These are phyloP conservation scores for Pholiota conissans DNA, from an alignment of 768 basidiomycete genomes.

Conservation along the genomic window DNA sequence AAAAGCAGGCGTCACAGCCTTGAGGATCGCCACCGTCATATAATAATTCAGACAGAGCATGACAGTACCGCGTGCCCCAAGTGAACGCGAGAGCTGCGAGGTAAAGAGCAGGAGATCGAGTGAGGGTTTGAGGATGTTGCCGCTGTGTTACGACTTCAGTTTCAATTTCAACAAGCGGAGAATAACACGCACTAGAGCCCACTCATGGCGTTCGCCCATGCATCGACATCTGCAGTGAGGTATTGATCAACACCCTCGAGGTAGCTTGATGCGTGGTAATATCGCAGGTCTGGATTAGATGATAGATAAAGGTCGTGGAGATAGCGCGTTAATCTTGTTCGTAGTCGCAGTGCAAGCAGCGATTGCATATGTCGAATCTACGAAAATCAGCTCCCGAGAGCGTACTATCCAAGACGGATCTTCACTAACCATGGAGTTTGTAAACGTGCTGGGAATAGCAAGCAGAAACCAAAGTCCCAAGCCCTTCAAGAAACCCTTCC, in stretches of 20 bases:
- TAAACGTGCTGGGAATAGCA: constrained; percentile 92
- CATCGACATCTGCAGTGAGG: constrained; percentile 88
- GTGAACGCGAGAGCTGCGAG: constrained; percentile 81
- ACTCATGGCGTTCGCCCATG: constrained; percentile 84
- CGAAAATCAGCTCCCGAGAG: not conserved
- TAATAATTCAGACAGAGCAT: constrained; percentile 85
- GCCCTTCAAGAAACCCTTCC: constrained; percentile 78
- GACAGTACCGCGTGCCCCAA: constrained; percentile 82
- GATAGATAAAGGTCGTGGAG: constrained; percentile 91
- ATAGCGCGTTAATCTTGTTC: constrained; percentile 88
- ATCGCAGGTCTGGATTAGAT: constrained; percentile 66
- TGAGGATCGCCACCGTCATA: constrained; percentile 78
- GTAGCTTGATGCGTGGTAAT: constrained; percentile 52
- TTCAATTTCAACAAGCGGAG: not conserved
- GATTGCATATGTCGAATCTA: constrained; percentile 90
- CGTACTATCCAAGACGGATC: not conserved
- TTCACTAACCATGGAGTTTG: constrained; percentile 82
- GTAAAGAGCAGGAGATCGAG: constrained; percentile 92
- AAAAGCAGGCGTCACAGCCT: constrained; percentile 89
- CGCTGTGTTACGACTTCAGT: constrained; percentile 43
- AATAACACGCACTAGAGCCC: constrained; percentile 76
- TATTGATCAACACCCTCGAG: constrained; percentile 87
- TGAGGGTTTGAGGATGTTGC: constrained; percentile 90
- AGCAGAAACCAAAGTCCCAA: constrained; percentile 87
- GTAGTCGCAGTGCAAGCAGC: constrained; percentile 77